Percentiles rank a stretch among this genome's conserved stretches.
Conservation (phyloP, 2,329 filamentous ascomycete genomes). For the Gyromitra esculenta region DNA sequence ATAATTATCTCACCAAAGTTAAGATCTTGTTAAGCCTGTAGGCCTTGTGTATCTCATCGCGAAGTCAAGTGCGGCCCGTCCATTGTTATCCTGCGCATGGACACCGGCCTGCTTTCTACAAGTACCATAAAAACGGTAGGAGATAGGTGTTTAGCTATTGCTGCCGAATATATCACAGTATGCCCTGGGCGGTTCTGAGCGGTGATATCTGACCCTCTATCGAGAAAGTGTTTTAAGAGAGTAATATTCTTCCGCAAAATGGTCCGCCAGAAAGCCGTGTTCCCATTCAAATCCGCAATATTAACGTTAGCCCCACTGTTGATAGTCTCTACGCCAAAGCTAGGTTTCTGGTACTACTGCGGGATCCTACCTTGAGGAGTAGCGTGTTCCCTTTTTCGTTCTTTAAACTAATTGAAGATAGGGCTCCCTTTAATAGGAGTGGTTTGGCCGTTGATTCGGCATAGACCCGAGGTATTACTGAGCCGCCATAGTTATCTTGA, state of each 20-base stretch:
- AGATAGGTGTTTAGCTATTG: background rate
- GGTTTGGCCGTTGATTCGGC: background rate
- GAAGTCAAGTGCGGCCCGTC: background rate
- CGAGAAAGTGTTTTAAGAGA: background rate
- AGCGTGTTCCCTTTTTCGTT: background rate
- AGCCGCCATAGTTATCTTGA: background rate
- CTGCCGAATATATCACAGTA: background rate
- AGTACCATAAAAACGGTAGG: background rate
- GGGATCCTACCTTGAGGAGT: background rate
- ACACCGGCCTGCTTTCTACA: background rate
- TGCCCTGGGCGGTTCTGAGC: background rate
- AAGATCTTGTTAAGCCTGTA: background rate
- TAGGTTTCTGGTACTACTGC: background rate
- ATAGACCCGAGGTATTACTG: background rate
- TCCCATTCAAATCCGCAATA: background rate
- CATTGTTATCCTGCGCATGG: background rate
- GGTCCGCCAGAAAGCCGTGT: background rate
- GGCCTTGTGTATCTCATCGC: background rate
- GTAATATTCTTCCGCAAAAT: background rate
- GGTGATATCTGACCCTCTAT: background rate
- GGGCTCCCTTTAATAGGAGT: background rate
- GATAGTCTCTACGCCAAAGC: background rate
- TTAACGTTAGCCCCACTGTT: background rate
- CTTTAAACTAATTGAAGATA: background rate
- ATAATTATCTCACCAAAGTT: background rate